Base-by-base conservation (phyloP, 2,329 filamentous ascomycete genomes). In the Fusarium tanahbumbuense region DNA sequence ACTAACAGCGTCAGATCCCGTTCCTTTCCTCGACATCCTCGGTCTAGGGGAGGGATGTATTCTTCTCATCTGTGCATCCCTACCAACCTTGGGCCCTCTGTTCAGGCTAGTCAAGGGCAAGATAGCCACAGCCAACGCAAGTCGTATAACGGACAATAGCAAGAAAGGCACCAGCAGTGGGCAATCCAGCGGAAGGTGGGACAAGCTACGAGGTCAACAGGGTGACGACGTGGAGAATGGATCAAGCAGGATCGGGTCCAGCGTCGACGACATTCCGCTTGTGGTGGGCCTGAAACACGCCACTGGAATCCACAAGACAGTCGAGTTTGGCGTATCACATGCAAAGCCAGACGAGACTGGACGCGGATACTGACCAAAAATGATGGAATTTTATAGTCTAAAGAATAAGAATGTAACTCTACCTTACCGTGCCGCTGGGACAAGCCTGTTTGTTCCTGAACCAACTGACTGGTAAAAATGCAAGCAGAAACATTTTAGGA, bases 181-280 rank as follows among this genome's bases (percentile, higher is more conserved):
- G 0, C 56, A 45, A 15, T 52, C 37, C 4, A 65, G 56, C 23
- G 57, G 60, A 3, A 53, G 59, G 37, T 73, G 71, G 70, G 58
- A 62, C n/a, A 58, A 72, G 22, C 44, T 68, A 15, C 56, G 59
- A 27, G 61, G 66, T 15, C 52, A 61, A 47, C 65, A 67, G 22
- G 52, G 67, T 20, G 69, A 68, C 12, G 74, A 75, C 42, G 46
- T 53, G 15, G 74, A 74, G 48, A 40, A 67, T 25, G 46, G 34
- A 11, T 75, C 68, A 16, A 71, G 56, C 15, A 57, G 60, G 12
- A 62, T 73, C 60, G 72, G 64, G 6, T 67, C 67, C 4, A 75
- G 73, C 25, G 68, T 75, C 13, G 74, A 76, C 53, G 73, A 75
- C 18, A 76, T 75, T 9, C 73, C 73, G 11, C 72, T 76, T 9